Percentiles rank a stretch among this genome's conserved stretches.
Evolutionary conservation across 495 filamentous ascomycete species (phyloP).

Genomic region (Xylaria longipes): DNA sequence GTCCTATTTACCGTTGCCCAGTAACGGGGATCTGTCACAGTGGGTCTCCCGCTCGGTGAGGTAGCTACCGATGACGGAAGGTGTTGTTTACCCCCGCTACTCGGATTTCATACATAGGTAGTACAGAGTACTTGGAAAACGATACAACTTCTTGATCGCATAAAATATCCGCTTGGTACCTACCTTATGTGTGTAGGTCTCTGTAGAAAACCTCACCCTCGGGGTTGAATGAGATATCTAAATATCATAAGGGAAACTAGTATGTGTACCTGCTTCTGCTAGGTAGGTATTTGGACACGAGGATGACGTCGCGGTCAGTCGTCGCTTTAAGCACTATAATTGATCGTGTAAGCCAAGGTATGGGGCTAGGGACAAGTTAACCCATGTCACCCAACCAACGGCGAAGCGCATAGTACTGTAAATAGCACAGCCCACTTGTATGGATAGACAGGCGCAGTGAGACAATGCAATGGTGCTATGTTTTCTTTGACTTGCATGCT

Average conservation of each 20-base stretch:
- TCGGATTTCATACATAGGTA: background rate
- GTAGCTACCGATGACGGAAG: conserved; percentile 10
- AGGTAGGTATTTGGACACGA: background rate
- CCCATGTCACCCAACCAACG: background rate
- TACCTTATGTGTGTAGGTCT: too few relatives aligned
- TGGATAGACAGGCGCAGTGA: conserved; percentile 28
- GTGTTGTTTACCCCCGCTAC: background rate
- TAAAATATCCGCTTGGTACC: background rate
- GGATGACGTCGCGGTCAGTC: background rate
- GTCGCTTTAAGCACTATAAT: background rate
- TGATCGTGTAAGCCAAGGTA: background rate
- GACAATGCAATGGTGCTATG: conserved; percentile 25
- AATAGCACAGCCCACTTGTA: background rate
- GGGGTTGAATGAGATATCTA: background rate
- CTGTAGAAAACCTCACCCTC: background rate
- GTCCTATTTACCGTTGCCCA: conserved; percentile 26
- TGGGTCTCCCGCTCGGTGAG: conserved; percentile 10
- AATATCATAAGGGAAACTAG: background rate
- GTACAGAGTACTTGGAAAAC: background rate
- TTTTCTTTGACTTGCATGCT: conserved; percentile 29
- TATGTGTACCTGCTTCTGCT: background rate
- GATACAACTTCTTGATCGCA: background rate
- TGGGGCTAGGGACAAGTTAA: background rate
- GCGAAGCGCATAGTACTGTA: background rate
- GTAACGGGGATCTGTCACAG: conserved; percentile 12